phyloP scores from a whole-genome alignment of 257 asterid species.

The Ligustrum vulgare region DNA sequence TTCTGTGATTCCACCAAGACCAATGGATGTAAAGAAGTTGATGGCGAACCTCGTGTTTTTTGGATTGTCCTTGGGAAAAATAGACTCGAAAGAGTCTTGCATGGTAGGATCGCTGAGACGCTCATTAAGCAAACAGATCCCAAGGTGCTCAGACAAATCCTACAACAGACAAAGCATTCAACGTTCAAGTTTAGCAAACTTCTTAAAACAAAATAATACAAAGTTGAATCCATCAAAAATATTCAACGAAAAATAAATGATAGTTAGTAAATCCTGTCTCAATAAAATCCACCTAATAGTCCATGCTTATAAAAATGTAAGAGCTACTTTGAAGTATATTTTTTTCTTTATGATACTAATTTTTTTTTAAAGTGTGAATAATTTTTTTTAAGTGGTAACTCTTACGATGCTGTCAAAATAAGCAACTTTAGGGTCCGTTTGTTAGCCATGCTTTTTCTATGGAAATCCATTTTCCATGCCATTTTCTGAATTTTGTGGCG shows the following conservation, averaged over 20 bases:
- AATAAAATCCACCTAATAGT: neutral
- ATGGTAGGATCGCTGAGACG: constrained; percentile 70
- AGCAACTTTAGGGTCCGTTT: neutral
- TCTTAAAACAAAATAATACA: constrained; percentile 6
- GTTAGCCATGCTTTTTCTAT: too few species aligned
- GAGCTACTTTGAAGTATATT: neutral
- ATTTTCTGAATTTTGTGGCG: too few species aligned
- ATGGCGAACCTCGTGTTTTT: constrained; percentile 83
- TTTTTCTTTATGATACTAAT: too few species aligned
- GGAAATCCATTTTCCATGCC: too few species aligned
- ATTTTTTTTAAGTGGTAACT: too few species aligned
- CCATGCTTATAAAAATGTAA: neutral
- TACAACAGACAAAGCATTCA: constrained; percentile 32
- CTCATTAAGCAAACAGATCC: constrained; percentile 70
- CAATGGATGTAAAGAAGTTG: constrained; percentile 88
- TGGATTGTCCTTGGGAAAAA: constrained; percentile 84
- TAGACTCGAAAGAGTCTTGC: constrained; percentile 82
- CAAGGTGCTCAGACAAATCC: constrained; percentile 93
- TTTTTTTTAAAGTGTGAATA: neutral
- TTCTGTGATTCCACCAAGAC: constrained; percentile 86
- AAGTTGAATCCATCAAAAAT: neutral
- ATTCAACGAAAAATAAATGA: neutral
- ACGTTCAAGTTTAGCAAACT: neutral
- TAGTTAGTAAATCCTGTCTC: neutral
- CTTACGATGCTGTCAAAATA: neutral